Conservation (phyloP, 1,139 yeast genomes). For the Trichomonascaceae sp. region DNA sequence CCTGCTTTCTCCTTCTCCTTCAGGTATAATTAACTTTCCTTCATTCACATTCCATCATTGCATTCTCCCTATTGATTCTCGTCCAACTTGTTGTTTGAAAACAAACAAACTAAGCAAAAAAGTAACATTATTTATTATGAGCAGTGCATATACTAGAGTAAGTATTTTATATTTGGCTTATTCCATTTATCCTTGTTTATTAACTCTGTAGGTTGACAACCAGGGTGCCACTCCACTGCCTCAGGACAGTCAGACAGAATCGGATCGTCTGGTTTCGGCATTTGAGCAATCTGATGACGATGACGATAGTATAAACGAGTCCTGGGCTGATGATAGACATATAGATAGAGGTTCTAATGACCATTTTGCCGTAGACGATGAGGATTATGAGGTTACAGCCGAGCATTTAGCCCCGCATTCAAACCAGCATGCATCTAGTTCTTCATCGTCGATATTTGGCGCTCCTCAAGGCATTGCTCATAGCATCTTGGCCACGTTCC, state of each 20-base stretch:
- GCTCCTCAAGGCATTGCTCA: constrained; percentile 5
- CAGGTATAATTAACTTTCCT: background rate
- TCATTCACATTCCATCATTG: background rate
- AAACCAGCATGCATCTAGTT: background rate
- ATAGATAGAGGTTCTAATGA: constrained; percentile 4
- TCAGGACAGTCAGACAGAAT: constrained; percentile 1
- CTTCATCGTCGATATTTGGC: constrained; percentile 1
- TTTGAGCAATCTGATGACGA: constrained; percentile 13
- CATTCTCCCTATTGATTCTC: background rate
- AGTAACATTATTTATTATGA: background rate
- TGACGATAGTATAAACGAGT: constrained; percentile 12
- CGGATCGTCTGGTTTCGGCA: constrained; percentile 8
- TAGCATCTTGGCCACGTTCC: constrained; percentile 9
- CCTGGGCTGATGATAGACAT: constrained; percentile 12
- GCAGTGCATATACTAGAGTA: constrained; percentile 8
- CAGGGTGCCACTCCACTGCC: background rate
- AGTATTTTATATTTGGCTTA: background rate
- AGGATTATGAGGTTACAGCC: constrained; percentile 10
- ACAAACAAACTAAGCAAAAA: no score
- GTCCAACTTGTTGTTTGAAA: no score
- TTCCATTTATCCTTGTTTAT: background rate
- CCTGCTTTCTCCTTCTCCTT: background rate
- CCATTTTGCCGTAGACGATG: constrained; percentile 7
- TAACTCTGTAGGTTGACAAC: constrained; percentile 1
- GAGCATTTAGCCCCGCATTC: background rate